A percentile compares a stretch with the other conserved stretches of the same genome.
Conservation (phyloP, 2,329 filamentous ascomycete species). For the Penicillium sp. region DNA sequence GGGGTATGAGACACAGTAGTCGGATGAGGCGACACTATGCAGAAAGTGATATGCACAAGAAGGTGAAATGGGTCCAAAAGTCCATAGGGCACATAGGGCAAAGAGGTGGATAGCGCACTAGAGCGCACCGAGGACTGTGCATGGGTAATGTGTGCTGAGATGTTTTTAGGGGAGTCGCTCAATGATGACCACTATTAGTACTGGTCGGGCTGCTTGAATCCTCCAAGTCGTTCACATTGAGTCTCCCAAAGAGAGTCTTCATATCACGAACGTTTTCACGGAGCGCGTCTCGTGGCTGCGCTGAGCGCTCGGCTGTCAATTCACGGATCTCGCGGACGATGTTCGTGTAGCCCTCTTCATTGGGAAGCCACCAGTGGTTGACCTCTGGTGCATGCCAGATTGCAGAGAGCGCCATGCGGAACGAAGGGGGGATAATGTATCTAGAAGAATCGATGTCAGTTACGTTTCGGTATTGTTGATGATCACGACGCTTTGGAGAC, state of each 20-base stretch:
- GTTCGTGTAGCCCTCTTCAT: slow-evolving; percentile 73
- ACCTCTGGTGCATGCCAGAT: slow-evolving; percentile 73
- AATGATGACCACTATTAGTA: slow-evolving; percentile 5
- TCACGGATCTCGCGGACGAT: slow-evolving; percentile 75
- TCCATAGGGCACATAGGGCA: not conserved
- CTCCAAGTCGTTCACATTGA: slow-evolving; percentile 55
- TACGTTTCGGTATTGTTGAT: too few species aligned
- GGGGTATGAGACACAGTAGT: too few species aligned
- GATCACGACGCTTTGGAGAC: slow-evolving; percentile 31
- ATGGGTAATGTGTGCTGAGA: not conserved
- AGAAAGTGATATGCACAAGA: too few species aligned
- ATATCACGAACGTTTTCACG: slow-evolving; percentile 72
- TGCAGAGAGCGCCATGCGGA: slow-evolving; percentile 74
- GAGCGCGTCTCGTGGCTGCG: slow-evolving; percentile 52
- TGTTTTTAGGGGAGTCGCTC: not conserved
- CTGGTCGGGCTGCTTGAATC: slow-evolving; percentile 30
- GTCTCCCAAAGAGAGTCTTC: slow-evolving; percentile 69
- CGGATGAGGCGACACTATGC: not conserved
- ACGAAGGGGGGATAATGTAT: slow-evolving; percentile 42
- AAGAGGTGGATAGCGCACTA: too few species aligned
- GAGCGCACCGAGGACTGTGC: not conserved
- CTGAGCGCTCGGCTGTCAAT: slow-evolving; percentile 77
- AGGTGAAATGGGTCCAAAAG: not conserved
- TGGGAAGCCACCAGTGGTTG: slow-evolving; percentile 84
- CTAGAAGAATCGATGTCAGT: not conserved